These are phyloP conservation scores for Hypocreales sp. DNA, from an alignment of 2,329 filamentous ascomycete genomes.

Conservation along the genomic window DNA sequence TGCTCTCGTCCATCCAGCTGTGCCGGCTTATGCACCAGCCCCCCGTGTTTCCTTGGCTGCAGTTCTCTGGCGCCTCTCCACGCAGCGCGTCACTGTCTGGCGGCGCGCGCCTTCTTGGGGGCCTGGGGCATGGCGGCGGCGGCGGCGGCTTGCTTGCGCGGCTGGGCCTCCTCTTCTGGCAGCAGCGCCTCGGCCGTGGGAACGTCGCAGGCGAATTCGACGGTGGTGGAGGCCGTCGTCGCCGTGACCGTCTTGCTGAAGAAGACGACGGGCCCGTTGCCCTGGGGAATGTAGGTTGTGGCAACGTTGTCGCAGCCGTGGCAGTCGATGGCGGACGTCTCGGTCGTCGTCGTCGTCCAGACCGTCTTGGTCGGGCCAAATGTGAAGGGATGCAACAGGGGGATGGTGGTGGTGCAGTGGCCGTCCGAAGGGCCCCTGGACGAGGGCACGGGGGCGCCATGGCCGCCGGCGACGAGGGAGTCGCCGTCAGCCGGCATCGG, in stretches of 20 bases:
- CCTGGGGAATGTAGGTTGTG: constrained; percentile 2
- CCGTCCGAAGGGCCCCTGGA: background rate
- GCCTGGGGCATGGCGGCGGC: too few relatives aligned
- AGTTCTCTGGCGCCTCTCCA: too few relatives aligned
- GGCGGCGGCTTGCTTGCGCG: too few relatives aligned
- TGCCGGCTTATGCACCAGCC: too few relatives aligned
- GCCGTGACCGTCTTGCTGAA: constrained; percentile 10
- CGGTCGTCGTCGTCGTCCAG: constrained; percentile 11
- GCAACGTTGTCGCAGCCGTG: constrained; percentile 7
- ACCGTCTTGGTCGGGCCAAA: constrained; percentile 9
- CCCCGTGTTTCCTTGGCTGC: too few relatives aligned
- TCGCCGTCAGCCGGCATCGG: background rate
- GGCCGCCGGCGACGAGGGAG: background rate
- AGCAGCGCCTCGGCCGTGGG: too few relatives aligned
- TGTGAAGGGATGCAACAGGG: constrained; percentile 3
- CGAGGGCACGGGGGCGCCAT: background rate
- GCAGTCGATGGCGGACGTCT: constrained; percentile 10
- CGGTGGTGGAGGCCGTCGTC: constrained; percentile 3
- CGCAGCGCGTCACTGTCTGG: too few relatives aligned
- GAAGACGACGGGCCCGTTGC: constrained; percentile 7
- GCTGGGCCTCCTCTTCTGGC: too few relatives aligned
- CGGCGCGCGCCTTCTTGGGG: too few relatives aligned
- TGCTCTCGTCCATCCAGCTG: too few relatives aligned
- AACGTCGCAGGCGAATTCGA: constrained; percentile 6
- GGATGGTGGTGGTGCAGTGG: constrained; percentile 5